A percentile compares a stretch with the other conserved stretches of the same genome.
Evolutionary conservation across 352 stramenopile genomes (phyloP).

Genomic region (Pythium aquatile): DNA sequence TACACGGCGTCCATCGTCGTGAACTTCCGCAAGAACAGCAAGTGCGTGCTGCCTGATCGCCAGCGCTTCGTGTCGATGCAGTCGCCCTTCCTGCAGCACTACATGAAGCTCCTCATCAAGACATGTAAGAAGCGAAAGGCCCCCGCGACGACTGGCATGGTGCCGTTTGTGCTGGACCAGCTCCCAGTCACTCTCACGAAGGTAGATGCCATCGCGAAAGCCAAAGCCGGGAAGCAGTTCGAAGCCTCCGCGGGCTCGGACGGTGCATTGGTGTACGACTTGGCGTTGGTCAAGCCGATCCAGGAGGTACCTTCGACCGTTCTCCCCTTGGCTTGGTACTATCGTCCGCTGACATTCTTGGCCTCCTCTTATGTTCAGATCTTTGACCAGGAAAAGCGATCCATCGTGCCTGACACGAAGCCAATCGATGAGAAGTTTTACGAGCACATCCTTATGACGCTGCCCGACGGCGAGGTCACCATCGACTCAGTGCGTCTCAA

Average conservation of each 20-base stretch:
- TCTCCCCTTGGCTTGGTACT: no score
- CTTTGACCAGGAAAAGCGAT: background rate
- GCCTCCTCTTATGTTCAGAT: background rate
- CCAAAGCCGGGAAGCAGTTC: constrained; percentile 79
- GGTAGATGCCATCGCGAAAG: constrained; percentile 69
- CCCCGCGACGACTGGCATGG: constrained; percentile 96
- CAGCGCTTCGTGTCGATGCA: constrained; percentile 75
- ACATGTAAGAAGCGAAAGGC: constrained; percentile 93
- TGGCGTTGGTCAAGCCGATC: constrained; percentile 79
- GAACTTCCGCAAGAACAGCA: constrained; percentile 78
- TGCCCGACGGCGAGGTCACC: constrained; percentile 68
- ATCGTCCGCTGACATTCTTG: no score
- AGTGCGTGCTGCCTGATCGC: constrained; percentile 92
- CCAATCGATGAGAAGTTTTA: constrained; percentile 35
- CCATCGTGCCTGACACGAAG: background rate
- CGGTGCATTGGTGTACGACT: constrained; percentile 93
- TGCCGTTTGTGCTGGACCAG: constrained; percentile 92
- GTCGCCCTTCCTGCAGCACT: constrained; percentile 68
- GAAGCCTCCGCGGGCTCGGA: constrained; percentile 91
- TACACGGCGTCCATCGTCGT: constrained; percentile 97
- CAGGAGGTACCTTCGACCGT: constrained; percentile 27
- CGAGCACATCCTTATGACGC: constrained; percentile 46
- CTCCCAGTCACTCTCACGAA: constrained; percentile 67
- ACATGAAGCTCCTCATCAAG: constrained; percentile 92
- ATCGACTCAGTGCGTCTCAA: constrained; percentile 81